These are phyloP conservation scores for Coelastrella sp. DNA, from an alignment of 139 green algal species.

Conservation along the genomic window DNA sequence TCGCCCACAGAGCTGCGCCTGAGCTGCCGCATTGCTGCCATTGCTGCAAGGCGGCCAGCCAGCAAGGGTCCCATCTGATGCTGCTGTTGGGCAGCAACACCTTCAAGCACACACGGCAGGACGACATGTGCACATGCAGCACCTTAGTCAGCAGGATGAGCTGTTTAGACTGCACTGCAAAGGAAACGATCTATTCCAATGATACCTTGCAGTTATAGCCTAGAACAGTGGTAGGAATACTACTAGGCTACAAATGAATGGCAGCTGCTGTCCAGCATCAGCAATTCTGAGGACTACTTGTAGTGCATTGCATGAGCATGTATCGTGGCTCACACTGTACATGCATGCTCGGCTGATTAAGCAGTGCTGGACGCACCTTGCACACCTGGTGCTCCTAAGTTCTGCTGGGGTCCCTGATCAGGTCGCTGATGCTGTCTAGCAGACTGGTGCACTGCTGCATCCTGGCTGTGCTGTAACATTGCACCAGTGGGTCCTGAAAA, in stretches of 20 bases:
- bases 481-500: background rate
- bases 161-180: background rate
- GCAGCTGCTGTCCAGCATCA: background rate
- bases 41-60: slow-evolving; percentile 30
- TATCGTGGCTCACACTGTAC: too few species aligned
- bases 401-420: background rate
- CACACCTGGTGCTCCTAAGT: background rate
- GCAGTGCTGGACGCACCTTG: too few species aligned
- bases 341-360: too few species aligned
- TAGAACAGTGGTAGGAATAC: background rate
- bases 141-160: background rate
- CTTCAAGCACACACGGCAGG: background rate
- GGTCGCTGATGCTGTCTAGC: background rate
- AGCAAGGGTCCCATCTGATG: slow-evolving; percentile 14
- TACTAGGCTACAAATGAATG: background rate
- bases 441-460: background rate
- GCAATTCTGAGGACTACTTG: too few species aligned
- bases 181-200: background rate
- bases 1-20: slow-evolving; percentile 37
- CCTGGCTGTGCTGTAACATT: too few species aligned
- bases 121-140: background rate
- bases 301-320: too few species aligned
- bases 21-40: slow-evolving; percentile 33
- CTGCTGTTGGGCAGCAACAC: background rate
- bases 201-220: background rate